Base-by-base conservation (phyloP, 2,329 filamentous ascomycete species). In the Pestalotiopsis sp. region DNA sequence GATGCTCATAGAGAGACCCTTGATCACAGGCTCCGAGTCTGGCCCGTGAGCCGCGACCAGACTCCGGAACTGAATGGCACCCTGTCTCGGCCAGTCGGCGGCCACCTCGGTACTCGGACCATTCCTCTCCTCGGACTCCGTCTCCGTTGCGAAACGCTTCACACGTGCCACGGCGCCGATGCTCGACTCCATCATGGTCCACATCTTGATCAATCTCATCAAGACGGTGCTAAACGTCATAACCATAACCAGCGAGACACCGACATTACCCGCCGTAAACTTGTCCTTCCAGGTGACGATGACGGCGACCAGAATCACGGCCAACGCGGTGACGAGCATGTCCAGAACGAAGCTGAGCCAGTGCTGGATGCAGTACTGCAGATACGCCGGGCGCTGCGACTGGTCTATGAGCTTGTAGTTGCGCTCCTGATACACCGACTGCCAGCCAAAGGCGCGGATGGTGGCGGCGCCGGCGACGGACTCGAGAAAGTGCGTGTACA, bases 211-310 rank as follows among this genome's bases (percentile, higher is more conserved):
- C 5, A 83, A 71, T 13, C 61, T 65, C 2, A 76, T 68, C 2
- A 84, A 61, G 0, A 57, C 68, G 3, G 78, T 73, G 25, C 81
- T 77, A 65, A 83, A 79, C 3, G 66, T 69, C 76, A 84, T 79
- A 0, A 84, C 73, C 4, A 78, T 77, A 3, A 84, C 71, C 4
- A 84, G 63, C 62, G 78, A 77, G 7, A 80, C 81, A 49, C 82
- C 83, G 6, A 68, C 67, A 23, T 63, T 68, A 0, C 67, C 67
- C 1, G 67, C 67, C 11, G 38, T 61, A 23, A 68, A 68, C 25
- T 68, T 68, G 38, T 68, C 67, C 56, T 31, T 59, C 67, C 67
- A 68, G 3, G 71, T 71, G 23, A 76, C 73, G 2, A 74, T 70
- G 4, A 74, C 69, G 7, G 75, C 72, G 2, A 78, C 74, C 14